Evolutionary conservation across 2,329 filamentous ascomycete species (phyloP), one percentile per base, ranked within the genome.

Genomic region (Microdochium trichocladiopsis): DNA sequence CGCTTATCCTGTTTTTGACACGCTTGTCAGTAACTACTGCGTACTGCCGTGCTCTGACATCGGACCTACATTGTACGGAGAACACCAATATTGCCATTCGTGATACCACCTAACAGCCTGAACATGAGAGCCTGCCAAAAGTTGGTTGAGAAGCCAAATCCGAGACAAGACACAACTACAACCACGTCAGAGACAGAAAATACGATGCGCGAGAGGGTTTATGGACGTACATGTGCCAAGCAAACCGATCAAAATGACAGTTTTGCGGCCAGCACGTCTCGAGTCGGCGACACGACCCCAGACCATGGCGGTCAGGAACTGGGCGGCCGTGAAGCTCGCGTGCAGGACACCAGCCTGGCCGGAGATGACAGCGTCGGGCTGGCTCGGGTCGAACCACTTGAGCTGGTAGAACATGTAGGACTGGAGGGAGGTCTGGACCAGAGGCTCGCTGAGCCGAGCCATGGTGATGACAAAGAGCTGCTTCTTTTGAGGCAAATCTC

Each of bases 341-440:
- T 88, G 82, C 23, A 94, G 73, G 2, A 93, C 70, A 41, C 89
- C 90, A 1, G 87, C 86, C 66, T 92, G 88, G n/a, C 78, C 76
- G 0, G 90, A 80, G 57, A 94, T 90, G 1, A 79, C 82, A 25
- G 87, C 75, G 57, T 76, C 70, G 0, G 77, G 66, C 11, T 78
- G 68, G 4, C 59, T 63, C 0, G 72, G 68, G 53, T 77, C 70
- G 60, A 94, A 91, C 48, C 84, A 91, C 57, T 83, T 83, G 16
- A 95, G 79, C 66, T 92, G 88, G 67, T 91, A 93, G 69, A 88
- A 93, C 73, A 93, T 83, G 68, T 93, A 93, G 2, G 86, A 79
- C 64, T 86, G 47, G n/a, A 48, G 47, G 23, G 47, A 48, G 23
- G 47, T 48, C 23, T 48, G 47, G 47, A 28, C 25, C 10, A 48